Evolutionary conservation across 306 rosid species (phyloP).

Genomic region (Astragalus glycyphyllos): DNA sequence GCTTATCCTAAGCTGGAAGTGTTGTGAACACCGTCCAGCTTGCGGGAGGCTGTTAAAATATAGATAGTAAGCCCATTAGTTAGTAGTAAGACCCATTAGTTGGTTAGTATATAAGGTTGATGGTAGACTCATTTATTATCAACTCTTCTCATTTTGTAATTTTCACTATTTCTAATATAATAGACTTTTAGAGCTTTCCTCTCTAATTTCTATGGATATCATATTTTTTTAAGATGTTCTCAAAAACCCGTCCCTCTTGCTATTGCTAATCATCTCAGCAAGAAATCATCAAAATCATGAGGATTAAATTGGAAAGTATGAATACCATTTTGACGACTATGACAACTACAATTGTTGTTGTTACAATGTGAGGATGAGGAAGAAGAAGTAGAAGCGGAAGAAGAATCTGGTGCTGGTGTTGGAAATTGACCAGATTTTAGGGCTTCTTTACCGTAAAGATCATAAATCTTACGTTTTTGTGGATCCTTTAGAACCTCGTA

Average conservation of each 20-base stretch:
- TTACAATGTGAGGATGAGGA: conserved; percentile 44
- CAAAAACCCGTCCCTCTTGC: conserved; percentile 59
- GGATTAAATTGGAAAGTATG: conserved; percentile 62
- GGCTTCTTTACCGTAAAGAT: conserved; percentile 85
- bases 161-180: too few relatives aligned
- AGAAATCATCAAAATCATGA: conserved; percentile 73
- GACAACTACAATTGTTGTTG: conserved; percentile 33
- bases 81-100: too few relatives aligned
- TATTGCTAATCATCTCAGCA: conserved; percentile 78
- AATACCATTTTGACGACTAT: conserved; percentile 49
- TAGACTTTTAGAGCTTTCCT: too few relatives aligned
- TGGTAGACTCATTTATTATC: too few relatives aligned
- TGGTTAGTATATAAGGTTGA: too few relatives aligned
- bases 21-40: too few relatives aligned
- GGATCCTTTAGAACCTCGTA: conserved; percentile 87
- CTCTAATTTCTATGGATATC: too few relatives aligned
- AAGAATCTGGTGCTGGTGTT: conserved; percentile 47
- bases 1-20: too few relatives aligned
- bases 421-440: conserved; percentile 83
- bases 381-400: conserved; percentile 38
- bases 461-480: conserved; percentile 95
- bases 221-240: too few relatives aligned
- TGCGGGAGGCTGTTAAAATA: too few relatives aligned
- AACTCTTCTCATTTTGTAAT: too few relatives aligned
- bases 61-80: too few relatives aligned